phyloP scores from a whole-genome alignment of 2,329 filamentous ascomycete species.

The Pseudogymnoascus sp. region DNA sequence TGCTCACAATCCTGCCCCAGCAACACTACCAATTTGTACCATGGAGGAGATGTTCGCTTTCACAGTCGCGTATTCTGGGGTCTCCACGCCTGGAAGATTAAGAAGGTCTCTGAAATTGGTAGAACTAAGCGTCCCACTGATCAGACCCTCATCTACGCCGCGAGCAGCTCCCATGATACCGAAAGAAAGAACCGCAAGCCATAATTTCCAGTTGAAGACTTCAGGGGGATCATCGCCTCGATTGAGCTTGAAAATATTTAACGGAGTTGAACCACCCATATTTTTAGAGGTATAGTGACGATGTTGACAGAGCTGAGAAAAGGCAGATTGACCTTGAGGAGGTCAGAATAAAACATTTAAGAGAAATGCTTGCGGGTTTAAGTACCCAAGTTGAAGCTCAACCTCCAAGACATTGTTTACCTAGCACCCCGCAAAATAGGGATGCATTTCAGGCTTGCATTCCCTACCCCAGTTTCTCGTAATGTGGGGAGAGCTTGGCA shows the following conservation, averaged over 20 bases:
- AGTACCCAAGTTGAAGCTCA: not conserved
- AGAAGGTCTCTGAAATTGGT: conserved; percentile 20
- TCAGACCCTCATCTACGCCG: conserved; percentile 24
- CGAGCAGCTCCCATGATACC: conserved; percentile 22
- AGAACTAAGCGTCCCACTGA: conserved; percentile 26
- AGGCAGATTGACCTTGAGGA: not conserved
- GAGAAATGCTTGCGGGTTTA: not conserved
- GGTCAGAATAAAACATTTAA: not conserved
- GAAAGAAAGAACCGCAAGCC: conserved; percentile 22
- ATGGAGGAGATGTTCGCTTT: conserved; percentile 34
- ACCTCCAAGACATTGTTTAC: not conserved
- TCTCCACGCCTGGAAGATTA: conserved; percentile 11
- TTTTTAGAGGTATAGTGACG: not conserved
- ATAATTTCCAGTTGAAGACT: conserved; percentile 29
- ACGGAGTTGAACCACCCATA: not conserved
- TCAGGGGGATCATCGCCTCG: conserved; percentile 27
- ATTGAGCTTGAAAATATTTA: conserved; percentile 24
- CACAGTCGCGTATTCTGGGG: conserved; percentile 25
- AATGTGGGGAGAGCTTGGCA: not conserved
- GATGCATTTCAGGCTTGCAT: not conserved
- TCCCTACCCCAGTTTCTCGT: not conserved
- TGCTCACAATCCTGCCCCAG: conserved; percentile 23
- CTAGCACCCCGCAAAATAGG: not conserved
- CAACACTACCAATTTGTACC: conserved; percentile 34
- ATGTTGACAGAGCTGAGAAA: not conserved